Base-by-base conservation (phyloP, 352 stramenopile genomes). In the Aphanomyces euteiches region DNA sequence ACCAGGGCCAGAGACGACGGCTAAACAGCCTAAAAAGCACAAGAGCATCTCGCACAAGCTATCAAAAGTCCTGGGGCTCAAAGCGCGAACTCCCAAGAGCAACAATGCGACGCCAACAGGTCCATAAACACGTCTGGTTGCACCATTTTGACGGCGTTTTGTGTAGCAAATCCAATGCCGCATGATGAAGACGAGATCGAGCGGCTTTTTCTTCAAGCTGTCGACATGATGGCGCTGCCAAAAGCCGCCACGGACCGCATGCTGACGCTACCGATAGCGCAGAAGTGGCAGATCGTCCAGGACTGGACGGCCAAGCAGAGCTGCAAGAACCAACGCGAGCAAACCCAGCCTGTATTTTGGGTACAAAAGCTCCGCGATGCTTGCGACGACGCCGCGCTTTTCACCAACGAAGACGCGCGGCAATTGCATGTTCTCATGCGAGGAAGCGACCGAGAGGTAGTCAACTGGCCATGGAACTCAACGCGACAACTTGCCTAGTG, bases 381-480 rank as follows among this genome's bases (percentile, higher is more conserved):
- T 4, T 38, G 59, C 3, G 63, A 69, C 4, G 53, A 61, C 47
- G 15, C 21, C 28, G 21, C 47, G 2, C 36, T n/a, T 13, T 21
- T 69, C 8, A 39, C 63, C 13, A n/a, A 47, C 12, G 39, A 69
- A 28, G 63, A 69, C 34, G 63, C 47, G 15, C 34, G 63, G 1
- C 34, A 69, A 47, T 47, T 69, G 37, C 63, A 69, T 57, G 63
- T 69, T 3, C 41, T 69, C 34, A 69, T 69, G 63, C 63, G 63
- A 12, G 53, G 47, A 4, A 58, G 63, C 37, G 47, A 69, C 63
- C 57, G 59, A 47, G 47, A 69, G 40, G 47, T 61, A 48, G 3
- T 8, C 4, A 37, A 13, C 1, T n/a, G 1, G 8, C 57, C n/a
- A 48, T 19, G 15, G 57, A 54, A 2, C 57, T 66, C n/a, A n/a